These are phyloP conservation scores for Gastrolobium bilobum DNA, from an alignment of 306 rosid species.

Conservation along the genomic window DNA sequence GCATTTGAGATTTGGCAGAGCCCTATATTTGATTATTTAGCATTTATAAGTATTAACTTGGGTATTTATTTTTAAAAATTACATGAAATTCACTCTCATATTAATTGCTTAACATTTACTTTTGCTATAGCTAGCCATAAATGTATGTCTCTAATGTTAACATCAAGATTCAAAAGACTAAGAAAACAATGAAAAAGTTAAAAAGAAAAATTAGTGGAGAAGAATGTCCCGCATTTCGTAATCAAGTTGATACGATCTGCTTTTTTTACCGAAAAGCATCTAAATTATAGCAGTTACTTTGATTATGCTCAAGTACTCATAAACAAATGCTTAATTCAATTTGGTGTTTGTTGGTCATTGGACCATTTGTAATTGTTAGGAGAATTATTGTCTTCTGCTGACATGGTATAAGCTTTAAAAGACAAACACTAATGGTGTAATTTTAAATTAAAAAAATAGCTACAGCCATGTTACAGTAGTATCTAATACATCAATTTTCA, in stretches of 20 bases:
- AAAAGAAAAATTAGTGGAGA: slow-evolving; percentile 3
- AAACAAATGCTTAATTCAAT: neutral
- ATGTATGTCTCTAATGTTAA: no score
- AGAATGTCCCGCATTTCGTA: neutral
- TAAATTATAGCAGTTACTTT: neutral
- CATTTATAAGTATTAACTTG: no score
- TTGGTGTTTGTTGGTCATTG: neutral
- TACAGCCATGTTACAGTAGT: no score
- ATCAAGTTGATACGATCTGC: neutral
- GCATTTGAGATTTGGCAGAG: no score
- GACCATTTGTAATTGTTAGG: neutral
- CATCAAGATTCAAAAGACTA: neutral
- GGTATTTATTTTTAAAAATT: no score
- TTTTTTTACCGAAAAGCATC: neutral
- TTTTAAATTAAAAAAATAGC: no score
- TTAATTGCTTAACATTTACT: no score
- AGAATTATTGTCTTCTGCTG: neutral
- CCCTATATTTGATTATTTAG: no score
- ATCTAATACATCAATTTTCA: no score
- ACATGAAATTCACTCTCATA: no score
- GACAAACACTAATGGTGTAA: no score
- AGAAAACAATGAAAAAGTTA: neutral
- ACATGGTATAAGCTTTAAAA: neutral
- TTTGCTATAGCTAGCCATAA: no score
- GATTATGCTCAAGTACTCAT: neutral